Evolutionary conservation across 768 basidiomycete genomes (phyloP), one percentile per base, ranked within the genome.

Genomic region (Hebeloma cylindrosporum): DNA sequence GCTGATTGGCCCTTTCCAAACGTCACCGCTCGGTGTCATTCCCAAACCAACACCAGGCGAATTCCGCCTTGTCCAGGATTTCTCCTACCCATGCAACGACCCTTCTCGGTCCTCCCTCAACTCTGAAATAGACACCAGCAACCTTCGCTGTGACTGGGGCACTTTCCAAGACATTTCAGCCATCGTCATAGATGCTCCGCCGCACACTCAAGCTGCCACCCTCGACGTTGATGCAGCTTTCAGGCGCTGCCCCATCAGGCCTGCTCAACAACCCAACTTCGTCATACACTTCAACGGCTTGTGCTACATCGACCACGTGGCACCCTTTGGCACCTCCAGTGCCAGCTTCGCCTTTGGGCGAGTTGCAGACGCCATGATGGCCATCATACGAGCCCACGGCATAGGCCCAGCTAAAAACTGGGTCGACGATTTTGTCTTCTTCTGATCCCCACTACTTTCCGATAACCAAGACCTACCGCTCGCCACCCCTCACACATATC

Each of bases 1-100:
- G n/a, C n/a, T n/a, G n/a, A 74, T 76, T 22, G 72, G 75, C 0
- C 65, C 63, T 0, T 77, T 77, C 32, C 48, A 47, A 0, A 63
- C 73, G 0, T 69, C 70, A 0, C 77, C 74, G 0, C 53, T 77
- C 0, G 66, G 65, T 0, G 53, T 72, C 0, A 63, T 75, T 0
- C 67, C 66, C 0, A 77, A 75, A 41, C 56, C 51, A 0, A 41
- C 43, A 22, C 25, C 39, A 9, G 40, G 59, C 4, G 56, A 58
- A 10, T 62, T 65, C 7, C 54, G 58, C 0, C 29, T 72, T 0
- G 54, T 73, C 0, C 70, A 74, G 30, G 57, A 62, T 27, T 43
- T 65, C 13, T 70, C 65, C 0, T 66, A 42, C 39, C 64, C 63
- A 2, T 14, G 48, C 2, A 40, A 59, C 22, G 29, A 62, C 27